Conservation (phyloP, 441 rosid species). For the Breynia disticha region DNA sequence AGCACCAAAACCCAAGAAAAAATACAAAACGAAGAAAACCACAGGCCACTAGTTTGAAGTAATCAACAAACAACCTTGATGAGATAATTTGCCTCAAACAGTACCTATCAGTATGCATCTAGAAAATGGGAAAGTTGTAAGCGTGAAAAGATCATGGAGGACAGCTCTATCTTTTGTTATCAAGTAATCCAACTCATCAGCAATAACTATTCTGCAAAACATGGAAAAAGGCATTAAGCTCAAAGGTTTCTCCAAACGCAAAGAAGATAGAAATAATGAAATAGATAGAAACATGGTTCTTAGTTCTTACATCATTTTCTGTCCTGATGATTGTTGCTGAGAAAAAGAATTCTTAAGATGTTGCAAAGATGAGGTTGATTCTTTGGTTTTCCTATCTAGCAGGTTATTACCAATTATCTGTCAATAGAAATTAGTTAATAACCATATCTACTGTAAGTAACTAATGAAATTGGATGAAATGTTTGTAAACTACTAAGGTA, state of each 20-base stretch:
- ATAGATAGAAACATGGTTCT: slow-evolving; percentile 17
- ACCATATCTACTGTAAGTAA: slow-evolving; percentile 9
- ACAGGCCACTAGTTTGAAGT: too few species aligned
- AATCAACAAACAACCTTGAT: not conserved
- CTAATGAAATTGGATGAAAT: not conserved
- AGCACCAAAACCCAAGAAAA: not conserved
- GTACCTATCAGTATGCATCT: slow-evolving; percentile 74
- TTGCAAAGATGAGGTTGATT: slow-evolving; percentile 42
- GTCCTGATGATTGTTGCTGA: slow-evolving; percentile 28
- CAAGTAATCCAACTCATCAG: slow-evolving; percentile 85
- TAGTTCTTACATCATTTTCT: slow-evolving; percentile 70
- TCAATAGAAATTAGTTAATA: slow-evolving; percentile 15
- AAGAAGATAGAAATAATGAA: not conserved
- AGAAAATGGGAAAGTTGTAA: slow-evolving; percentile 70
- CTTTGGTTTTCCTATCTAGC: slow-evolving; percentile 26
- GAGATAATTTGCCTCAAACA: not conserved
- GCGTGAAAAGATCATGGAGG: slow-evolving; percentile 90
- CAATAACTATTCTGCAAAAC: slow-evolving; percentile 54
- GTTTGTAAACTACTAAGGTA: slow-evolving; percentile 8
- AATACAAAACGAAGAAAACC: not conserved
- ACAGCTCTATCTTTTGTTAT: slow-evolving; percentile 77
- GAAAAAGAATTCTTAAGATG: slow-evolving; percentile 57
- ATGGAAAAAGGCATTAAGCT: not conserved
- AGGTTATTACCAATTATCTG: slow-evolving; percentile 47
- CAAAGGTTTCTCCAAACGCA: not conserved